Conservation (phyloP, 345 rosid species). For the Angophora floribunda region DNA sequence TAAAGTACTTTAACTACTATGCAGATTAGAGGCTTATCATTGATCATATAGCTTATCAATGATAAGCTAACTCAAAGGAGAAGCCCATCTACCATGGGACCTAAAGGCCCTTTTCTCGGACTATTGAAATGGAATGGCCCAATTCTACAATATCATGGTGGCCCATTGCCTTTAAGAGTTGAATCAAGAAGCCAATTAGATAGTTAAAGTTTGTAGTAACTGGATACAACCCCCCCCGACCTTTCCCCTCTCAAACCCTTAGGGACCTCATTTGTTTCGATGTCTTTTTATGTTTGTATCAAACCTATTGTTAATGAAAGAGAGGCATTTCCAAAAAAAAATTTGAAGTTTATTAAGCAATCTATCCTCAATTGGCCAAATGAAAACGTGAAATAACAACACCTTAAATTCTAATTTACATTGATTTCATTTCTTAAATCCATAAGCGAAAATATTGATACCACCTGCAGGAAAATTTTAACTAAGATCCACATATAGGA, state of each 20-base stretch:
- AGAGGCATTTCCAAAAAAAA: neutral
- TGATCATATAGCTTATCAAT: neutral
- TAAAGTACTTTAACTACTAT: neutral
- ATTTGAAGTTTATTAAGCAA: neutral
- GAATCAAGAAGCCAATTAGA: neutral
- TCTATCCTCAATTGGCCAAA: neutral
- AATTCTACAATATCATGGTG: neutral
- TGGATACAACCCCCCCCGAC: neutral
- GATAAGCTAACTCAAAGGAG: neutral
- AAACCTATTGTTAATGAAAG: neutral
- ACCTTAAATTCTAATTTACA: neutral
- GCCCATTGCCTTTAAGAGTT: neutral
- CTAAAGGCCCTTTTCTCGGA: neutral
- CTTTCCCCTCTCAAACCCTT: no score
- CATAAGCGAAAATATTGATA: neutral
- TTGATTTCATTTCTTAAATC: no score
- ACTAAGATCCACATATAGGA: neutral
- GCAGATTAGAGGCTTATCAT: neutral
- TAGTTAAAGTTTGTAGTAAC: neutral
- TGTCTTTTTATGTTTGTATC: neutral
- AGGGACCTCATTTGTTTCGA: neutral
- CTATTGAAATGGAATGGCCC: neutral
- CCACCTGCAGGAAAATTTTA: neutral
- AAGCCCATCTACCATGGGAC: neutral
- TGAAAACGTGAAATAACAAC: neutral